Evolutionary conservation across 345 rosid genomes (phyloP), one percentile per base, ranked within the genome.

Genomic region (Brassica incana): DNA sequence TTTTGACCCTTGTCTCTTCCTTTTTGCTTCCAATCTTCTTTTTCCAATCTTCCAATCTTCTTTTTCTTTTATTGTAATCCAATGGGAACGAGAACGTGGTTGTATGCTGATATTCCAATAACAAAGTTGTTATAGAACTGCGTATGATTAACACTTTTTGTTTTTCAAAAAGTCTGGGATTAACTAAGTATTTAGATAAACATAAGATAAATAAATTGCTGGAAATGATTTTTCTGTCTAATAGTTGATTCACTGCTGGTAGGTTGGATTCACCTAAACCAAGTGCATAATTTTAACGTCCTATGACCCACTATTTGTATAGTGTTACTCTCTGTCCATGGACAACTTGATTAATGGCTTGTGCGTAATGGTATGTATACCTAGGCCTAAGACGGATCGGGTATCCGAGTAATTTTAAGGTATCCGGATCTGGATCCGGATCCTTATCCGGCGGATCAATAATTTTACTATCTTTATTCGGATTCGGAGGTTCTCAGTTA

Each of bases 1-100:
- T 84, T 88, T 88, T 90, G 88, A 80, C 89, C 58, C 58, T 52
- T 52, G 58, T 52, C 18, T 52, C 58, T 52, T 52, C 20, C 58
- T 75, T 70, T 77, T 70, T 77, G 59, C 78, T 67, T 67, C 74
- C 63, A 66, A 48, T 70, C 60, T n/a, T n/a, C n/a, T n/a, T n/a
- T n/a, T n/a, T n/a, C n/a, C n/a, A n/a, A n/a, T n/a, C n/a, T n/a
- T n/a, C n/a, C n/a, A n/a, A n/a, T n/a, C n/a, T 40, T 52, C 76
- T 69, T 69, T 75, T 75, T 30, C 76, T 58, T 80, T 80, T 23
- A 52, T 74, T 68, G 75, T 80, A 48, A 73, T 52, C 58, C 25
- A n/a, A 27, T 65, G 70, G n/a, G 20, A 36, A 12, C 3, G 66
- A 38, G 5, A 30, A 40, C 60, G 62, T 67, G 40, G 40, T 77